Evolutionary conservation across 768 basidiomycete genomes (phyloP).

Genomic region (Lentinula detonsa): DNA sequence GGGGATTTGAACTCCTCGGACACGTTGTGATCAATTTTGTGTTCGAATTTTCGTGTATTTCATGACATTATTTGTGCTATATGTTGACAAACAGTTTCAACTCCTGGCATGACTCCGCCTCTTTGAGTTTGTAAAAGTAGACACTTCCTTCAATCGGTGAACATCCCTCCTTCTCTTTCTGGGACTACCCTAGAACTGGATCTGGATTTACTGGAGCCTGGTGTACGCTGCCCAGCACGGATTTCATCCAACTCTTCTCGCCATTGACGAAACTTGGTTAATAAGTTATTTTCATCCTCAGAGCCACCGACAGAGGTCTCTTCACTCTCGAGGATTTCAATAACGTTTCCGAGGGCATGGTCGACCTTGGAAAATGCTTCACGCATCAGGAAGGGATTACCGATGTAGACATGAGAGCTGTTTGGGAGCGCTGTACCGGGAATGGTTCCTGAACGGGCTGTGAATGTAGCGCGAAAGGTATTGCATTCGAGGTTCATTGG

Average conservation of each 20-base stretch:
- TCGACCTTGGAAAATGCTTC: slow-evolving; percentile 38
- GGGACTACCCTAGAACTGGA: slow-evolving; percentile 11
- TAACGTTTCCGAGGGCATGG: slow-evolving; percentile 34
- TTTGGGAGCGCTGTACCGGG: neutral
- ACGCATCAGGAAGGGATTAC: slow-evolving; percentile 43
- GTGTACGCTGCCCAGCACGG: slow-evolving; percentile 13
- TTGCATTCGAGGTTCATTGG: too few relatives aligned
- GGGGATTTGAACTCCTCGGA: neutral
- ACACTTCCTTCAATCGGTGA: slow-evolving; percentile 19
- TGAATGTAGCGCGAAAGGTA: neutral
- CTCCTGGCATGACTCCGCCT: too few relatives aligned
- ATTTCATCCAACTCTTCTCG: slow-evolving; percentile 32
- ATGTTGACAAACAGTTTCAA: too few relatives aligned
- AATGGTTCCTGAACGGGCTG: neutral
- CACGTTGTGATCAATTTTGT: too few relatives aligned
- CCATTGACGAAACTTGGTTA: slow-evolving; percentile 37
- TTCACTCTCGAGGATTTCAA: slow-evolving; percentile 38
- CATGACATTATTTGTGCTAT: neutral
- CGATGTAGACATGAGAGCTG: slow-evolving; percentile 17
- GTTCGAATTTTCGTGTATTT: too few relatives aligned
- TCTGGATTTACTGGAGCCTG: slow-evolving; percentile 8
- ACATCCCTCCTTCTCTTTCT: slow-evolving; percentile 25
- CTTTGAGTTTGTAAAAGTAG: too few relatives aligned
- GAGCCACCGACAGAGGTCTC: slow-evolving; percentile 27
- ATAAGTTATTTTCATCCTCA: slow-evolving; percentile 23